Conservation (phyloP, 805 yeast species). For the Tetrapisispora taiwanensis region DNA sequence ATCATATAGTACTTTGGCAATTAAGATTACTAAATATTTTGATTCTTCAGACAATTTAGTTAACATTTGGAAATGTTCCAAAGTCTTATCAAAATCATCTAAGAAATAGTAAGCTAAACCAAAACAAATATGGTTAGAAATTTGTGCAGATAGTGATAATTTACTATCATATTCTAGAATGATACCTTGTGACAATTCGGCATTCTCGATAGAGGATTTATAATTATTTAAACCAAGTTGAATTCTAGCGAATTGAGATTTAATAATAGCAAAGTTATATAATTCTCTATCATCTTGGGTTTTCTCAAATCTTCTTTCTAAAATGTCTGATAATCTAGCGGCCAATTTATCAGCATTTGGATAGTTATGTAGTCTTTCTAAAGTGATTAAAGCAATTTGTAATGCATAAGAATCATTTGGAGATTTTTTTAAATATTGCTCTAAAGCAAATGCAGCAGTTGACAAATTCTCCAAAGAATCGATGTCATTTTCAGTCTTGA, state of each 20-base stretch:
- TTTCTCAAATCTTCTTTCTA: conserved; percentile 49
- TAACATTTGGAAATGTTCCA: conserved; percentile 58
- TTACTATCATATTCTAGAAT: conserved; percentile 33
- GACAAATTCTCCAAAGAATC: conserved; percentile 55
- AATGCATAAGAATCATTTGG: conserved; percentile 53
- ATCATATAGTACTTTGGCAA: conserved; percentile 73
- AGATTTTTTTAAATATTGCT: conserved; percentile 48
- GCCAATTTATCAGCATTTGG: conserved; percentile 43
- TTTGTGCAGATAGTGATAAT: conserved; percentile 26
- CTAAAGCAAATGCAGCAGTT: conserved; percentile 57
- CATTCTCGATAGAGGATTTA: conserved; percentile 48
- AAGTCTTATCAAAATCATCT: conserved; percentile 51
- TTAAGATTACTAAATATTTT: conserved; percentile 56
- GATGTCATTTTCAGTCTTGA: conserved; percentile 43
- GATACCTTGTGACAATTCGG: conserved; percentile 46
- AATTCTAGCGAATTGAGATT: conserved; percentile 64
- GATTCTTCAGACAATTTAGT: conserved; percentile 47
- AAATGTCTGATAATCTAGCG: conserved; percentile 33
- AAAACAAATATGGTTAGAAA: conserved; percentile 58
- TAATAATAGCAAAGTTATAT: conserved; percentile 45
- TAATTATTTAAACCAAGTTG: conserved; percentile 51
- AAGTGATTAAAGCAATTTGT: conserved; percentile 41
- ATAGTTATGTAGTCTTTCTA: conserved; percentile 65
- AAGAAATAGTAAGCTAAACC: conserved; percentile 64
- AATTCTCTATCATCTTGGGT: conserved; percentile 41